Conservation (phyloP, 495 filamentous ascomycete genomes). For the Cudoniella acicularis region DNA sequence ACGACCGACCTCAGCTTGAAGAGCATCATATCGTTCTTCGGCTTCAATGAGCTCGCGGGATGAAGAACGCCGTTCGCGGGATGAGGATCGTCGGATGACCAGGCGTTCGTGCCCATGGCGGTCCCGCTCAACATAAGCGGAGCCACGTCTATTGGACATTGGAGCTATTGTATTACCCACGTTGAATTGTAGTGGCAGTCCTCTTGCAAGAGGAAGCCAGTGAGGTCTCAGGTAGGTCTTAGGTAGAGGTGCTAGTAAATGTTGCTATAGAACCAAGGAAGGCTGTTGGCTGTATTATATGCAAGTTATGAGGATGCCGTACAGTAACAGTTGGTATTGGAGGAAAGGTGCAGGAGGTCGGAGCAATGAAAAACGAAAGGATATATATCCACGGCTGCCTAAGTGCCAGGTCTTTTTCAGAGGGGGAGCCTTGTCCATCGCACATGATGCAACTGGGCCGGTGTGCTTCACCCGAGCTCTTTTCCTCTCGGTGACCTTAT, state of each 20-base stretch:
- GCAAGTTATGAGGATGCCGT: slow-evolving; percentile 15
- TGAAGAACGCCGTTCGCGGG: not conserved
- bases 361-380: slow-evolving; percentile 13
- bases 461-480: not conserved
- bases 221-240: slow-evolving; percentile 5
- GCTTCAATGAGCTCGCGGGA: slow-evolving; percentile 18
- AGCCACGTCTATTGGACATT: slow-evolving; percentile 12
- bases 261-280: not conserved
- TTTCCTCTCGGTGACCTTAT: not conserved
- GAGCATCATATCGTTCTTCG: slow-evolving; percentile 18
- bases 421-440: slow-evolving; percentile 16
- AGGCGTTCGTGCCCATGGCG: slow-evolving; percentile 13
- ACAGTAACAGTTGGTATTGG: slow-evolving; percentile 14
- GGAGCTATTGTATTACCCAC: slow-evolving; percentile 17
- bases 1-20: slow-evolving; percentile 6
- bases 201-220: slow-evolving; percentile 7
- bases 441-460: slow-evolving; percentile 5
- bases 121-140: slow-evolving; percentile 13
- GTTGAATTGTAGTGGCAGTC: not conserved
- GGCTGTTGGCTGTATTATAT: not conserved
- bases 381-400: slow-evolving; percentile 24
- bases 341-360: slow-evolving; percentile 3
- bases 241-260: not conserved
- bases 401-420: slow-evolving; percentile 21
- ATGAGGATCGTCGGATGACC: slow-evolving; percentile 2